Base-by-base conservation (phyloP, 2,329 filamentous ascomycete genomes). In the Diplodia mutila region DNA sequence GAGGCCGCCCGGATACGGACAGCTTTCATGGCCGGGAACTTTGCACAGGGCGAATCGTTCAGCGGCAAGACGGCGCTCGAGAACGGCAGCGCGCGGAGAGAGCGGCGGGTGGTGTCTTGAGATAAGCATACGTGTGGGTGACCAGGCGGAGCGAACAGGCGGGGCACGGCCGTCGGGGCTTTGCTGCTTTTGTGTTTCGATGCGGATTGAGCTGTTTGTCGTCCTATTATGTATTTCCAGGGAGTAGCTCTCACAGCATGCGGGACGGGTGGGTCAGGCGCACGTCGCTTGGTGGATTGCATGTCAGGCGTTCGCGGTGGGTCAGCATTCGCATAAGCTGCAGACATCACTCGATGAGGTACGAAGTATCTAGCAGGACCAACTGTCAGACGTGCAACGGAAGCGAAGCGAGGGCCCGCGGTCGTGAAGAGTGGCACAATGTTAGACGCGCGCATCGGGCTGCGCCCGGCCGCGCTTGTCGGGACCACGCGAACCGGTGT, bases 1-100 rank as follows among this genome's bases (percentile, higher is more conserved):
- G 86, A 88, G 67, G 90, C 90, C 3, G 79, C 82, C 29, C 75
- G 78, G 42, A 82, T 84, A 65, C 74, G 81, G 61, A 73, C 73
- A 53, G 81, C 83, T 69, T 82, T 81, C 68, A 78, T 79, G 25
- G 37, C 57, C 12, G 55, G 27, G 21, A 67, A 42, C 25, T 18
- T 14, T 3, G 34, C 51, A n/a, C 37, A 39, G n/a, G 76, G 75
- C 21, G 74, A 71, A 59, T 9, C 53, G 27, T 57, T 78, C 37
- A 75, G 75, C 69, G 77, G 77, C 49, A 73, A 76, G 34, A 79
- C 77, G 16, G 76, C 78, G 25, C 79, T 79, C 64, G 78, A 79
- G 71, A 70, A 76, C 42, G 77, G 77, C 16, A 73, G 75, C 4
- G 72, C 74, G 27, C 77, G 79, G 71, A 76, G 76, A 66, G 69